Evolutionary conservation across 2,329 filamentous ascomycete genomes (phyloP).

Genomic region (Dactylellina haptotyla): DNA sequence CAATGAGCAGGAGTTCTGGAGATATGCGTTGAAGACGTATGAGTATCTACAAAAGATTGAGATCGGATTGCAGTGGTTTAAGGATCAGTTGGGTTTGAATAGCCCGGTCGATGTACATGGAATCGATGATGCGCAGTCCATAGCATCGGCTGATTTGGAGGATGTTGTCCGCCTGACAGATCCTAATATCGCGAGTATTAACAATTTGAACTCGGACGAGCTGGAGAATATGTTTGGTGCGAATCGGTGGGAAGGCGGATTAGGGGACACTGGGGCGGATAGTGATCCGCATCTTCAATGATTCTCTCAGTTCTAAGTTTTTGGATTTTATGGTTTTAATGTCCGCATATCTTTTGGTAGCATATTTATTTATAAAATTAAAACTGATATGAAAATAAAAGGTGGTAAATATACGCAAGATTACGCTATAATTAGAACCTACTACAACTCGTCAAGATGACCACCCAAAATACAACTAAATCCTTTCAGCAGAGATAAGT

Average conservation of each 20-base stretch:
- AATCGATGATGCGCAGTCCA: not conserved
- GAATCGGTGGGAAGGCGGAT: too few relatives aligned
- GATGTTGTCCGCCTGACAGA: not conserved
- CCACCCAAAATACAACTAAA: too few relatives aligned
- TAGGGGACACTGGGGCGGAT: too few relatives aligned
- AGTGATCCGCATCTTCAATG: too few relatives aligned
- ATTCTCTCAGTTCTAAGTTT: too few relatives aligned
- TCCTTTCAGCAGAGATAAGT: not conserved
- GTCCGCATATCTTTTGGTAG: too few relatives aligned
- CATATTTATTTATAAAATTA: too few relatives aligned
- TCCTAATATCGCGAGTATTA: not conserved
- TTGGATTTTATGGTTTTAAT: too few relatives aligned
- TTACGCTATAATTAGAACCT: too few relatives aligned
- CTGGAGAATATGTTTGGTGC: not conserved
- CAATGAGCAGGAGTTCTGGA: slow-evolving; percentile 17
- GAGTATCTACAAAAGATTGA: slow-evolving; percentile 10
- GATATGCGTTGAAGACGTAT: slow-evolving; percentile 4
- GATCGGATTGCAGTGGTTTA: not conserved
- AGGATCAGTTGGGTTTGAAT: slow-evolving; percentile 7
- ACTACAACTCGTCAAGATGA: too few relatives aligned
- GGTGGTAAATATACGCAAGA: too few relatives aligned
- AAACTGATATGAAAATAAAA: too few relatives aligned
- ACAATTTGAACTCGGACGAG: not conserved
- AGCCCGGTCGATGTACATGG: slow-evolving; percentile 17
- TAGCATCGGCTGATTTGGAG: not conserved